Conservation (phyloP, 768 basidiomycete genomes). For the Rhodotorula paludigena region DNA sequence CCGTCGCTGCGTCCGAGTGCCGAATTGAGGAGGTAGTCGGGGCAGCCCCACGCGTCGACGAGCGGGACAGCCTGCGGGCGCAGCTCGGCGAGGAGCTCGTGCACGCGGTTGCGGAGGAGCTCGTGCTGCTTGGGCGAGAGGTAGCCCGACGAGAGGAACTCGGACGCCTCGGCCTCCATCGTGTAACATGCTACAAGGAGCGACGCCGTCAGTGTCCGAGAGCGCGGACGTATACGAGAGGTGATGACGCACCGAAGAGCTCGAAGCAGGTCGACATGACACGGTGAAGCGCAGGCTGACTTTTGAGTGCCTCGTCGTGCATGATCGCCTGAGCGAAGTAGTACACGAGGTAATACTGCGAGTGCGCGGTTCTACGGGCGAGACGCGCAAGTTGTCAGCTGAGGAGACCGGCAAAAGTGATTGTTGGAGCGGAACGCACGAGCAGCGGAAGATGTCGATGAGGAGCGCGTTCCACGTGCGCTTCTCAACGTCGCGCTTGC, state of each 20-base stretch:
- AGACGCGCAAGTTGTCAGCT: background rate
- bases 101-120: conserved; percentile 19
- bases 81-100: conserved; percentile 36
- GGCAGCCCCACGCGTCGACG: conserved; percentile 39
- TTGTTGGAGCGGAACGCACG: conserved; percentile 15
- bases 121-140: conserved; percentile 30
- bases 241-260: conserved; percentile 26
- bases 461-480: conserved; percentile 37
- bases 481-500: conserved; percentile 41
- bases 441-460: conserved; percentile 39
- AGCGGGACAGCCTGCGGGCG: conserved; percentile 42
- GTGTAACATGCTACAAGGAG: conserved; percentile 19
- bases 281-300: conserved; percentile 35
- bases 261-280: conserved; percentile 38
- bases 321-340: conserved; percentile 43
- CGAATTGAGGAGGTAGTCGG: conserved; percentile 39
- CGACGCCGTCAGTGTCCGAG: background rate
- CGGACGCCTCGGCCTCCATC: conserved; percentile 35
- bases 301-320: conserved; percentile 37
- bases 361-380: conserved; percentile 38
- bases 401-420: conserved; percentile 4
- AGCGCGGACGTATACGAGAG: too few relatives aligned
- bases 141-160: conserved; percentile 39
- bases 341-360: conserved; percentile 43
- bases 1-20: conserved; percentile 33